phyloP scores from a whole-genome alignment of 306 rosid genomes.

The Luffa aegyptiaca region DNA sequence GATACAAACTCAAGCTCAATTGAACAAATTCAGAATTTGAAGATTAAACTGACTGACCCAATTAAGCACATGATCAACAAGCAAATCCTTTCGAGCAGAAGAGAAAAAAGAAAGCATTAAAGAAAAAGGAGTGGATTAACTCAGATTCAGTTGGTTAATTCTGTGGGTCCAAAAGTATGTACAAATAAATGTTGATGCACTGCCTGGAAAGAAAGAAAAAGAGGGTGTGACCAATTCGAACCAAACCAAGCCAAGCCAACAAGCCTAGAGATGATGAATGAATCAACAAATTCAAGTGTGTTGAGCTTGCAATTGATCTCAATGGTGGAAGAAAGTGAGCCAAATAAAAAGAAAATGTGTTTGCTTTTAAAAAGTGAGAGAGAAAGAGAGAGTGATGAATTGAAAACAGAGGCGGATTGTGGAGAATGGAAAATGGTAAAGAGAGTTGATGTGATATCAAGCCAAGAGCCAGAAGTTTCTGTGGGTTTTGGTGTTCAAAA shows the following conservation, averaged over 20 bases:
- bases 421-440: constrained; percentile 8
- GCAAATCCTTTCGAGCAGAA: background rate
- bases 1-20: background rate
- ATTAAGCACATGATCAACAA: background rate
- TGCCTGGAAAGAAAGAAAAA: background rate
- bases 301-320: background rate
- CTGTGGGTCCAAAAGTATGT: background rate
- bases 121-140: background rate
- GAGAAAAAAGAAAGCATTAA: background rate
- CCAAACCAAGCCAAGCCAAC: background rate
- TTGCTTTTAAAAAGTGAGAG: background rate
- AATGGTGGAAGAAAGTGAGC: background rate
- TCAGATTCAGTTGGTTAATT: background rate
- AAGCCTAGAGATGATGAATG: background rate
- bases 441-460: constrained; percentile 3
- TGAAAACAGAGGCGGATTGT: background rate
- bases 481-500: constrained; percentile 71
- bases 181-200: constrained; percentile 1
- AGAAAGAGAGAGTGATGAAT: background rate
- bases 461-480: constrained; percentile 91
- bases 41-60: background rate
- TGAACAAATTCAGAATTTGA: background rate
- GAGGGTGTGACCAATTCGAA: background rate
- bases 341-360: background rate
- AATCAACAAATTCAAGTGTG: background rate